Percentiles rank a stretch among this genome's conserved stretches.
Conservation (phyloP, 495 filamentous ascomycete genomes). For the Xylaria acuta region DNA sequence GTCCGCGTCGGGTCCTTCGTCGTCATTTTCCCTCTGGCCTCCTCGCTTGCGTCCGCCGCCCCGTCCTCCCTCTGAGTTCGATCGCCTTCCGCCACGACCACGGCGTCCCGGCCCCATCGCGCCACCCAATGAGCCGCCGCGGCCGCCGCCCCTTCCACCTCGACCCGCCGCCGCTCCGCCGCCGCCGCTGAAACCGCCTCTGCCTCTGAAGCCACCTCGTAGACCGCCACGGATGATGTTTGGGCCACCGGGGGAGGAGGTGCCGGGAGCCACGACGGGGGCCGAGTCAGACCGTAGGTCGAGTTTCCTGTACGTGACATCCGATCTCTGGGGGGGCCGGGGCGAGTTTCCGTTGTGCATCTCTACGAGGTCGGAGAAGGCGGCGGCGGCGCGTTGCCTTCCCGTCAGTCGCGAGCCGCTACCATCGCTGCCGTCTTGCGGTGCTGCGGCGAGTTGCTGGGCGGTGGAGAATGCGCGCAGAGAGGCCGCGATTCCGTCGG, state of each 20-base stretch:
- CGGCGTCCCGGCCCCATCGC: neutral
- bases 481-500: constrained; percentile 50
- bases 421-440: constrained; percentile 18
- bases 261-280: neutral
- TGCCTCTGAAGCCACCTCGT: constrained; percentile 26
- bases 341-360: constrained; percentile 10
- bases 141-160: constrained; percentile 14
- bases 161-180: neutral
- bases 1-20: neutral
- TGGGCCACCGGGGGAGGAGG: neutral
- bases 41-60: constrained; percentile 9
- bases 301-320: neutral
- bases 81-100: constrained; percentile 10
- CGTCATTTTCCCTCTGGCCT: neutral
- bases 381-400: constrained; percentile 28
- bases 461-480: constrained; percentile 50
- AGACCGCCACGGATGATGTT: constrained; percentile 35
- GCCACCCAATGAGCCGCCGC: neutral
- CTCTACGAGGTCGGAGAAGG: constrained; percentile 30
- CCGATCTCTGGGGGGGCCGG: neutral
- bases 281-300: neutral
- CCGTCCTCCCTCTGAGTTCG: constrained; percentile 12
- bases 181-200: constrained; percentile 12
- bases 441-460: constrained; percentile 31
- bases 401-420: constrained; percentile 11